Percentiles rank a stretch among this genome's conserved stretches.
These are phyloP conservation scores for Zea luxurians DNA, from an alignment of 176 grass and related monocot species.

Conservation along the genomic window DNA sequence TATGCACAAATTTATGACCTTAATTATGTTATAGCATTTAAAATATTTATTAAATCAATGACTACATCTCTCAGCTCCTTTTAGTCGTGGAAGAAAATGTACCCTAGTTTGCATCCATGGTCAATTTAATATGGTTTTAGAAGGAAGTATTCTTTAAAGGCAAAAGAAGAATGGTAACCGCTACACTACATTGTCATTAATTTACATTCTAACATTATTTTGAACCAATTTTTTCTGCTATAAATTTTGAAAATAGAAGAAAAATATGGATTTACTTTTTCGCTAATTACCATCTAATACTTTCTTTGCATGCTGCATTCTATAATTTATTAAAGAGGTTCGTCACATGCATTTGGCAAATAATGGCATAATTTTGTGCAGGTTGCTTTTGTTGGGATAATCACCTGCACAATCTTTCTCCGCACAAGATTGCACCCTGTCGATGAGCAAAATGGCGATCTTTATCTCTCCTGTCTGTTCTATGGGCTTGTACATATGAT, in stretches of 20 bases:
- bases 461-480: slow-evolving; percentile 74
- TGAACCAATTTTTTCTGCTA: neutral
- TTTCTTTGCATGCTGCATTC: neutral
- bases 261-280: neutral
- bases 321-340: neutral
- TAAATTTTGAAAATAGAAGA: neutral
- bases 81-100: neutral
- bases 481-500: slow-evolving; percentile 73
- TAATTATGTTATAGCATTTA: neutral
- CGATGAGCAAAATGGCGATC: slow-evolving; percentile 59
- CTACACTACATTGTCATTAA: neutral
- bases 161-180: neutral
- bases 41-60: neutral
- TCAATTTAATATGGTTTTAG: neutral
- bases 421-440: slow-evolving; percentile 65
- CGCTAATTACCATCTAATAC: neutral
- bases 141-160: neutral
- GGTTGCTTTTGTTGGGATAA: slow-evolving; percentile 66
- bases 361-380: slow-evolving; percentile 28
- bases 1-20: neutral
- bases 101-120: neutral
- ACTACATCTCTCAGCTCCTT: neutral
- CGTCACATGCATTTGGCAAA: neutral
- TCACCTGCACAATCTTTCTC: slow-evolving; percentile 72
- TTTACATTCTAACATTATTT: neutral